Conservation (phyloP, 1,139 yeast species). For the Lodderomyces jiufengensis region DNA sequence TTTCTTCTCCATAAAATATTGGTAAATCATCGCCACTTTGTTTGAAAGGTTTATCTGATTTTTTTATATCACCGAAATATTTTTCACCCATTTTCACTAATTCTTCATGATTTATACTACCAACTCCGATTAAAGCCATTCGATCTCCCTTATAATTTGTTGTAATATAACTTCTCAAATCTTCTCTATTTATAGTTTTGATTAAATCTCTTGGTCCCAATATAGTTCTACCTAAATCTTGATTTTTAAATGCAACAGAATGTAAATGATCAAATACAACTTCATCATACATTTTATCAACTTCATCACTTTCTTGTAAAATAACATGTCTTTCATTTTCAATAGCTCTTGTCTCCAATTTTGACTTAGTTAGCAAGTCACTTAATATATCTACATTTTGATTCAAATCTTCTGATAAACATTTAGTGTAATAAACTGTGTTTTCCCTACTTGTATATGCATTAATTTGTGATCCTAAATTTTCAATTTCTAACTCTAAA, state of each 20-base stretch:
- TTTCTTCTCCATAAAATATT: slow-evolving; percentile 80
- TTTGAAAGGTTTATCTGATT: slow-evolving; percentile 60
- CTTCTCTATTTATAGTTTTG: slow-evolving; percentile 69
- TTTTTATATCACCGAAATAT: slow-evolving; percentile 72
- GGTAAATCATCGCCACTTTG: slow-evolving; percentile 83
- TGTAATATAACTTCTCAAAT: slow-evolving; percentile 73
- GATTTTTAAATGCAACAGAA: slow-evolving; percentile 84
- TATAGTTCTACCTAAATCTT: slow-evolving; percentile 96
- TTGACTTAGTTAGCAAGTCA: slow-evolving; percentile 85
- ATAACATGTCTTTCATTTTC: slow-evolving; percentile 96
- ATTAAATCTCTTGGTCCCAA: slow-evolving; percentile 92
- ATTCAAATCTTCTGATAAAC: slow-evolving; percentile 76
- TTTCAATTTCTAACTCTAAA: slow-evolving; percentile 89
- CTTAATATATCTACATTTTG: slow-evolving; percentile 83
- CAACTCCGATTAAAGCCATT: slow-evolving; percentile 96
- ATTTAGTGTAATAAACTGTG: slow-evolving; percentile 93
- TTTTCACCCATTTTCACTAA: slow-evolving; percentile 73
- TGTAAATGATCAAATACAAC: slow-evolving; percentile 96
- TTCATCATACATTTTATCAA: slow-evolving; percentile 96
- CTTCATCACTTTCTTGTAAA: slow-evolving; percentile 94
- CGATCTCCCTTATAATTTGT: slow-evolving; percentile 93
- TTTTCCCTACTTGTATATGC: slow-evolving; percentile 97
- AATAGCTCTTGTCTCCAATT: slow-evolving; percentile 76
- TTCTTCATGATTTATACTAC: slow-evolving; percentile 84
- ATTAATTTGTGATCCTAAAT: slow-evolving; percentile 93